These are phyloP conservation scores for Clathrospora elynae DNA, from an alignment of 2,329 filamentous ascomycete species.

Conservation along the genomic window DNA sequence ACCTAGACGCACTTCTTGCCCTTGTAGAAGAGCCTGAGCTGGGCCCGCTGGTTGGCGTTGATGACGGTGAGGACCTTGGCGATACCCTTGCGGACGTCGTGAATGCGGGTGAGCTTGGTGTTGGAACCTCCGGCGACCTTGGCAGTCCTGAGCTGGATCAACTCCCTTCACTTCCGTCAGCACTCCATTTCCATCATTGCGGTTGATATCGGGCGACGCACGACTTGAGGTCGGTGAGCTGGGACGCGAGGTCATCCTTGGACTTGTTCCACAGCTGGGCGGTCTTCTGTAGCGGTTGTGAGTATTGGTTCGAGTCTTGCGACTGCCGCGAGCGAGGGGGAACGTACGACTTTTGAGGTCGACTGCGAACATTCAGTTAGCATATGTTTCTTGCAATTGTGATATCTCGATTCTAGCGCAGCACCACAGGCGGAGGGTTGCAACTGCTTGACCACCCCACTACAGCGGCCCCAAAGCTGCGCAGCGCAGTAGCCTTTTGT, in stretches of 20 bases:
- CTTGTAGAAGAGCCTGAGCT: slow-evolving; percentile 97
- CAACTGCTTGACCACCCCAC: slow-evolving; percentile 21
- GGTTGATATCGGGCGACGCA: slow-evolving; percentile 30
- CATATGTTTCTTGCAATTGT: slow-evolving; percentile 19
- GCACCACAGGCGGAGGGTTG: slow-evolving; percentile 23
- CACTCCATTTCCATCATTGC: slow-evolving; percentile 18
- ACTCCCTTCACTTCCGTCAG: slow-evolving; percentile 62
- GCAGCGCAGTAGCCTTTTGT: slow-evolving; percentile 14
- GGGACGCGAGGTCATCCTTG: slow-evolving; percentile 96
- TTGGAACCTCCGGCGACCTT: slow-evolving; percentile 93
- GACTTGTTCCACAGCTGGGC: slow-evolving; percentile 97
- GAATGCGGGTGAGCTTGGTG: slow-evolving; percentile 79
- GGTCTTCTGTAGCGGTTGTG: slow-evolving; percentile 67
- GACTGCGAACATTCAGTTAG: slow-evolving; percentile 55
- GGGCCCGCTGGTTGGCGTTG: slow-evolving; percentile 98
- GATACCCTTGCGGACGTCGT: slow-evolving; percentile 99
- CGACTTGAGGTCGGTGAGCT: slow-evolving; percentile 48
- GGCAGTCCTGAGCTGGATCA: slow-evolving; percentile 95
- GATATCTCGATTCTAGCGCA: slow-evolving; percentile 29
- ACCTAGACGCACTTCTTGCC: slow-evolving; percentile 76
- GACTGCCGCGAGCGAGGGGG: slow-evolving; percentile 18
- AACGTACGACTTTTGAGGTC: slow-evolving; percentile 66
- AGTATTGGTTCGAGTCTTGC: slow-evolving; percentile 43
- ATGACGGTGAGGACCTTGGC: slow-evolving; percentile 98
- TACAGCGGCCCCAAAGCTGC: slow-evolving; percentile 13